A percentile compares a stretch with the other conserved stretches of the same genome.
phyloP scores from a whole-genome alignment of 2,329 filamentous ascomycete species.

The Myrmaecium sp. region DNA sequence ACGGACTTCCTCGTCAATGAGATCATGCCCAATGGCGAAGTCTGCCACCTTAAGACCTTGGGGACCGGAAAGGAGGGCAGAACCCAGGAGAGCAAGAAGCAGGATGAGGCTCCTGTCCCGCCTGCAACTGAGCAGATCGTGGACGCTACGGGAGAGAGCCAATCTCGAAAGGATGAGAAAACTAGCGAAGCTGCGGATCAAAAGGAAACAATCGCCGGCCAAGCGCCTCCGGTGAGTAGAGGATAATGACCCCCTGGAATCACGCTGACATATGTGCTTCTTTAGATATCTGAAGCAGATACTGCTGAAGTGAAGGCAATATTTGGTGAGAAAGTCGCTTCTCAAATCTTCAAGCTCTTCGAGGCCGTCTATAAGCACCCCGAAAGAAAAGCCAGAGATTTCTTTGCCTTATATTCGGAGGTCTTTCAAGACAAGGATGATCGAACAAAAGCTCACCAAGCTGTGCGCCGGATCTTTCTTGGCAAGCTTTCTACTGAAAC shows the following conservation, averaged over 20 bases:
- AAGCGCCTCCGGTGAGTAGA: constrained; percentile 5
- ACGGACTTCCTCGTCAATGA: constrained; percentile 91
- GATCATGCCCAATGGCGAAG: constrained; percentile 57
- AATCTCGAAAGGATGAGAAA: constrained; percentile 1
- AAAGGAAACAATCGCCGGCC: constrained; percentile 1
- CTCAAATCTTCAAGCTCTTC: constrained; percentile 38
- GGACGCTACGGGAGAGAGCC: constrained; percentile 5
- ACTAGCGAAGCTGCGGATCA: background rate
- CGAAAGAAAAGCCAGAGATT: constrained; percentile 36
- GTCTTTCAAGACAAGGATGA: constrained; percentile 42
- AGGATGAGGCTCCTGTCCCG: constrained; percentile 1
- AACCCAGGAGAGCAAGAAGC: constrained; percentile 1
- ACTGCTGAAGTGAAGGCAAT: constrained; percentile 21
- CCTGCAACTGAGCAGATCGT: background rate
- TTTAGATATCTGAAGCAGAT: constrained; percentile 22
- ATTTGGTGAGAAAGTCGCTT: constrained; percentile 35
- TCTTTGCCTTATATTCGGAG: constrained; percentile 35
- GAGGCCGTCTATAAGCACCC: constrained; percentile 35
- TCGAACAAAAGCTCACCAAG: constrained; percentile 46
- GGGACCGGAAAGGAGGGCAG: constrained; percentile 7
- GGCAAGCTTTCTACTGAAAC: constrained; percentile 63
- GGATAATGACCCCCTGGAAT: background rate
- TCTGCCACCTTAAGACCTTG: constrained; percentile 50
- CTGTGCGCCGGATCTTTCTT: constrained; percentile 63
- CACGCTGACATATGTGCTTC: background rate